These are phyloP conservation scores for Erigeron canadensis DNA, from an alignment of 129 eudicot species.

Conservation along the genomic window DNA sequence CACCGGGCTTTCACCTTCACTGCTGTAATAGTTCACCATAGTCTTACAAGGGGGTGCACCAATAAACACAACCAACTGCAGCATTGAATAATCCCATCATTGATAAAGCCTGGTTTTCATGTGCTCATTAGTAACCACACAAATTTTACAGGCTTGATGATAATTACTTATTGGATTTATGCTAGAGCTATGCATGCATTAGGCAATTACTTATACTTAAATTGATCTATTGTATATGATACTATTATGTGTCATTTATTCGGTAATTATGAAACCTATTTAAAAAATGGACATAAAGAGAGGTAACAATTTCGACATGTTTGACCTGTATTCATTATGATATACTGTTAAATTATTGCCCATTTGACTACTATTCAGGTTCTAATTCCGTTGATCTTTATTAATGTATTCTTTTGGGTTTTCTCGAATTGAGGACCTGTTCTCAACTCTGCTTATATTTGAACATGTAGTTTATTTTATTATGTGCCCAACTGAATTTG, in stretches of 20 bases:
- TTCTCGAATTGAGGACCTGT: not conserved
- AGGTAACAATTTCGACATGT: no score
- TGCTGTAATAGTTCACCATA: no score
- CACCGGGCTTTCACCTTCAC: no score
- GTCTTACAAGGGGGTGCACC: no score
- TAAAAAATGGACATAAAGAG: no score
- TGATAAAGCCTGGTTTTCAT: not conserved
- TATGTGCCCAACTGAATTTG: slow-evolving; percentile 1
- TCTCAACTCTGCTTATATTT: not conserved
- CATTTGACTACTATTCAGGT: not conserved
- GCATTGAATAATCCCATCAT: not conserved
- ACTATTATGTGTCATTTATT: no score
- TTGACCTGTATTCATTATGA: no score
- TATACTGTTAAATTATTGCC: no score
- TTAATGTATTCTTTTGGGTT: not conserved
- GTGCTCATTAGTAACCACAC: not conserved
- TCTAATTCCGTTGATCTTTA: not conserved
- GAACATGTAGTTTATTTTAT: not conserved
- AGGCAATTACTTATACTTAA: not conserved
- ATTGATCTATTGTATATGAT: no score
- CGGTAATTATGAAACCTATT: no score
- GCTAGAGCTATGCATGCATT: not conserved
- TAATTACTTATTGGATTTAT: not conserved
- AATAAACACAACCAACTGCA: not conserved
- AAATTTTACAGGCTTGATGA: not conserved